A percentile compares a stretch with the other conserved stretches of the same genome.
Conservation (phyloP, 75 land plant genomes). For the Larix kaempferi region DNA sequence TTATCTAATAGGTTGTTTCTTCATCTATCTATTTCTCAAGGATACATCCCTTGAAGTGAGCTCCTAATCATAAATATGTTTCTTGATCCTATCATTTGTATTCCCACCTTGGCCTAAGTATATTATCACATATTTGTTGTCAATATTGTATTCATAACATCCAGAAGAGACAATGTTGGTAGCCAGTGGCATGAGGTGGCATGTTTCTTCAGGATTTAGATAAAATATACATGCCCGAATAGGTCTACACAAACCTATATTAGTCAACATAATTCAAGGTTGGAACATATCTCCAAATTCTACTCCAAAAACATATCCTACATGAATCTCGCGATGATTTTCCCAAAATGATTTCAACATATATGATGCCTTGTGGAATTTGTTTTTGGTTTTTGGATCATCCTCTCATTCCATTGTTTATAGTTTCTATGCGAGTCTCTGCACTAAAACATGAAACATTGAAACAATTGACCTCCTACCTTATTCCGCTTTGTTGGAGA, state of each 20-base stretch:
- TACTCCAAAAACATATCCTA: slow-evolving; percentile 70
- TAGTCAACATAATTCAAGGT: slow-evolving; percentile 58
- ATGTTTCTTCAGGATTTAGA: slow-evolving; percentile 22
- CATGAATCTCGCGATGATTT: neutral
- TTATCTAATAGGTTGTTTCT: slow-evolving; percentile 18
- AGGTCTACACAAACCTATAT: slow-evolving; percentile 73
- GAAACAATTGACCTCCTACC: neutral
- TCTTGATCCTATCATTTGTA: slow-evolving; percentile 23
- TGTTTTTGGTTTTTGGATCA: neutral
- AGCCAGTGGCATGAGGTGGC: slow-evolving; percentile 58
- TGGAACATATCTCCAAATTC: slow-evolving; percentile 67
- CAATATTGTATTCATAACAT: slow-evolving; percentile 87
- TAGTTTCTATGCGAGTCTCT: neutral
- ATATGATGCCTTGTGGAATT: neutral
- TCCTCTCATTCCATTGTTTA: neutral
- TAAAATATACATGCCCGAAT: slow-evolving; percentile 79
- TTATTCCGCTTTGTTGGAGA: neutral
- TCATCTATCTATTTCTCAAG: neutral
- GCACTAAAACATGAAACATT: neutral
- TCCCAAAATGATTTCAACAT: neutral
- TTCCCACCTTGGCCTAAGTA: slow-evolving; percentile 90
- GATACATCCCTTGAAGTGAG: slow-evolving; percentile 16
- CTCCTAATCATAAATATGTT: slow-evolving; percentile 18
- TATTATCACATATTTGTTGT: slow-evolving; percentile 60
- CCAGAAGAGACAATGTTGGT: slow-evolving; percentile 75